These are phyloP conservation scores for Boletus sensibilis DNA, from an alignment of 768 basidiomycete genomes.

Conservation along the genomic window DNA sequence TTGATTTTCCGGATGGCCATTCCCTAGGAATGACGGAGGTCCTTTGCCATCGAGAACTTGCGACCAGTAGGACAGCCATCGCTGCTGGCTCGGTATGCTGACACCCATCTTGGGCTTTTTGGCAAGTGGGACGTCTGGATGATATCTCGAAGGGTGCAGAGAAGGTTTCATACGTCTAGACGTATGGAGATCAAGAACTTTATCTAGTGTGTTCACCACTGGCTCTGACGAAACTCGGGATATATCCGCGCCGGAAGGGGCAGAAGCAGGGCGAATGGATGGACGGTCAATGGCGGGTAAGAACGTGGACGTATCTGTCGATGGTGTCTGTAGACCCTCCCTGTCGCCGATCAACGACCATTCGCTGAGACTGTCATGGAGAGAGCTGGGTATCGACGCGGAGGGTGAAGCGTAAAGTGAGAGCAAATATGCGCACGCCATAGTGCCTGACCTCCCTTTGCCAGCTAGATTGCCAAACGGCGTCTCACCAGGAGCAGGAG, in stretches of 20 bases:
- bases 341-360: constrained; percentile 21
- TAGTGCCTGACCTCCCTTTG: constrained; percentile 82
- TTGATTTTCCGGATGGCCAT: constrained; percentile 2
- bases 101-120: constrained; percentile 55
- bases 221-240: constrained; percentile 20
- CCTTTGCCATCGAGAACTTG: constrained; percentile 56
- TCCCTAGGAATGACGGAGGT: constrained; percentile 37
- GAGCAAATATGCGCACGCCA: constrained; percentile 81
- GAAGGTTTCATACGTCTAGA: constrained; percentile 60
- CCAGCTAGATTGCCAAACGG: constrained; percentile 48
- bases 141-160: not conserved
- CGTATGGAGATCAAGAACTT: constrained; percentile 68
- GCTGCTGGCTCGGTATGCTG: constrained; percentile 77
- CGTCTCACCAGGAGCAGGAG: constrained; percentile 1
- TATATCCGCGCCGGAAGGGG: constrained; percentile 2
- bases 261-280: not conserved
- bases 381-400: constrained; percentile 29
- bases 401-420: constrained; percentile 49
- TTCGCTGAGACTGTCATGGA: constrained; percentile 17
- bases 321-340: constrained; percentile 20
- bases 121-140: constrained; percentile 19
- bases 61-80: constrained; percentile 80
- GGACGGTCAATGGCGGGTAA: not conserved
- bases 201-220: constrained; percentile 41
- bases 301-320: not conserved